phyloP scores from a whole-genome alignment of 371 early-diverging fungal genomes.

The Mucor lusitanicus region DNA sequence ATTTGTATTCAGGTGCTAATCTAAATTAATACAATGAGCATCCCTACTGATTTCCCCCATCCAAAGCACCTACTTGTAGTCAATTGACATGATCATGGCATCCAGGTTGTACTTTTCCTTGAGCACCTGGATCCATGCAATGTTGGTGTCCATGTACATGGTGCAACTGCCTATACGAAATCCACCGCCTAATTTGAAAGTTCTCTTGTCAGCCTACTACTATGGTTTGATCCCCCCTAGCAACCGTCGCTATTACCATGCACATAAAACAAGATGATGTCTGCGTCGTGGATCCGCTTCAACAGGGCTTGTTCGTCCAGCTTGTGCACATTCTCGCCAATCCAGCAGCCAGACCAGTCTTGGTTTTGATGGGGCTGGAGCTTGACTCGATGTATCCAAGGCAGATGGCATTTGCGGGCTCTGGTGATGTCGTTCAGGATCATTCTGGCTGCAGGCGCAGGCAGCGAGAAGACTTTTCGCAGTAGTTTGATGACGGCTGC shows the following conservation, averaged over 20 bases:
- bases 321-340: conserved; percentile 41
- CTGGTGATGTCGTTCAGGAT: conserved; percentile 46
- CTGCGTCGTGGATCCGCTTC: conserved; percentile 39
- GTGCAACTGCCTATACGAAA: conserved; percentile 51
- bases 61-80: conserved; percentile 25
- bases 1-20: conserved; percentile 49
- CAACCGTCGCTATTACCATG: too few relatives aligned
- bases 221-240: too few relatives aligned
- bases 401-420: conserved; percentile 40
- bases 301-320: conserved; percentile 25
- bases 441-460: conserved; percentile 51
- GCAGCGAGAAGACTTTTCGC: conserved; percentile 41
- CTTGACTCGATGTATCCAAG: conserved; percentile 42
- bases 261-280: conserved; percentile 48
- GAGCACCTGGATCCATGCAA: conserved; percentile 38
- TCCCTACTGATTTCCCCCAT: background rate
- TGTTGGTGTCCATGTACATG: conserved; percentile 53
- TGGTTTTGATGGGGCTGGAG: conserved; percentile 14
- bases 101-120: conserved; percentile 44
- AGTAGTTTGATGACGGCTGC: conserved; percentile 41
- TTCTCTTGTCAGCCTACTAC: background rate
- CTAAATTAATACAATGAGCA: conserved; percentile 6
- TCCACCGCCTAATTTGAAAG: conserved; percentile 40
- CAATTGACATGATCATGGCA: conserved; percentile 47
- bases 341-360: conserved; percentile 55